Evolutionary conservation across 306 rosid genomes (phyloP), one percentile per base, ranked within the genome.

Genomic region (Quercus engelmannii): DNA sequence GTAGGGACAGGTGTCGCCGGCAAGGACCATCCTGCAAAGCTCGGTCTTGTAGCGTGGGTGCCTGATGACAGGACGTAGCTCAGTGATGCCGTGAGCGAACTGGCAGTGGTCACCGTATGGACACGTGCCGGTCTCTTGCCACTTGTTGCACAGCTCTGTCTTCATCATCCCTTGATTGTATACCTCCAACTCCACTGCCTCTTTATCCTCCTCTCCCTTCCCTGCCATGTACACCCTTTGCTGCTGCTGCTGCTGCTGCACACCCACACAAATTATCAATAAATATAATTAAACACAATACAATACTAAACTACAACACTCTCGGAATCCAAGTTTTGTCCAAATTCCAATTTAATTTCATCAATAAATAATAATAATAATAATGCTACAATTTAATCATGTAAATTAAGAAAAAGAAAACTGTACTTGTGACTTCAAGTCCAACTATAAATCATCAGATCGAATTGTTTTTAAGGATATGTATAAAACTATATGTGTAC

Each of bases 41-140:
- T 92, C 88, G 10, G 99, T 95, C 91, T 95, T 93, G 88, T 95
- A 92, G 77, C 99, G 92, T 25, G 99, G 99, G 84, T 95, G 99
- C 86, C 99, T 84, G 71, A 92, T 87, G 62, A 95, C 94, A 0
- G 99, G 98, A 46, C 99, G 96, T 8, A 95, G 94, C 88, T 95
- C 98, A 33, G 79, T 86, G 43, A 92, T 78, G 19, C 99, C 98
- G 71, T 95, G 99, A 26, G 98, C 98, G 28, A 91, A 95, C 64
- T 92, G 94, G 83, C 99, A 95, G 61, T 88, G 90, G 17, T 86
- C 87, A 19, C 88, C 89, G 67, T 95, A 95, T 3, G 99, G 98
- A 68, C 99, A 95, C 31, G 90, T 35, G 1, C 99, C 98, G 5
- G 86, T 92, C 64, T 91, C 92, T 81, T 89, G 93, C 99, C 99